These are phyloP conservation scores for Trichoderma sp. DNA, from an alignment of 2,329 filamentous ascomycete species.

Conservation along the genomic window DNA sequence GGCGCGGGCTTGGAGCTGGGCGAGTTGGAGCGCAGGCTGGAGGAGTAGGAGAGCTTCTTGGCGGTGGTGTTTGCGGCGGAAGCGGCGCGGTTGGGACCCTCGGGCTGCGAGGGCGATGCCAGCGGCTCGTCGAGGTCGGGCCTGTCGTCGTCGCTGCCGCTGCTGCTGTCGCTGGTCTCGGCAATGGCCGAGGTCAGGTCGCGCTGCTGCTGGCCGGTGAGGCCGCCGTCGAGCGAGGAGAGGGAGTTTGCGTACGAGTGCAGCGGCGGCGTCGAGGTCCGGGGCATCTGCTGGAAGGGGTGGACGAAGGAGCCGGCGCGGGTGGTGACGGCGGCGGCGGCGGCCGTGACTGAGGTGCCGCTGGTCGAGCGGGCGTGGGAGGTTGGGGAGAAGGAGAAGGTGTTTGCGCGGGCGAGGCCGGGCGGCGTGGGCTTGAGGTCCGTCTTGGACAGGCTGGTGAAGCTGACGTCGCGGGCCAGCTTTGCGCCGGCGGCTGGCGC, in stretches of 20 bases:
- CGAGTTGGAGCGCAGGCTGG: constrained; percentile 15
- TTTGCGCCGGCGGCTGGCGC: constrained; percentile 33
- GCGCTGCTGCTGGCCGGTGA: constrained; percentile 42
- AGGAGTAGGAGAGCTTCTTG: constrained; percentile 26
- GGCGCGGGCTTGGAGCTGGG: neutral
- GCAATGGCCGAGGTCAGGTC: constrained; percentile 47
- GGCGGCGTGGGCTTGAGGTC: constrained; percentile 30
- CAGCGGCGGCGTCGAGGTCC: constrained; percentile 61
- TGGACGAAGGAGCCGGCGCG: constrained; percentile 60
- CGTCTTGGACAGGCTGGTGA: constrained; percentile 46
- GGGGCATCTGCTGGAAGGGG: constrained; percentile 66
- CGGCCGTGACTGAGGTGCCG: constrained; percentile 58
- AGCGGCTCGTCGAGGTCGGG: constrained; percentile 31
- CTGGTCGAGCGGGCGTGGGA: constrained; percentile 62
- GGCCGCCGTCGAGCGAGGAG: constrained; percentile 51
- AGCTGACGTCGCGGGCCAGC: constrained; percentile 49
- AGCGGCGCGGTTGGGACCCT: constrained; percentile 24
- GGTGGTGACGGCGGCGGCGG: constrained; percentile 57
- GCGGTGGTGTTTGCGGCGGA: neutral
- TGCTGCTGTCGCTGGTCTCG: constrained; percentile 53
- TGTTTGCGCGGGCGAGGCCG: constrained; percentile 41
- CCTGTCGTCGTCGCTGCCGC: constrained; percentile 49
- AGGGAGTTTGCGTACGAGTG: constrained; percentile 61
- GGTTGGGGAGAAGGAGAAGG: constrained; percentile 46
- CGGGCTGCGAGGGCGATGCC: constrained; percentile 30